Percentiles rank a stretch among this genome's conserved stretches.
Evolutionary conservation across 768 basidiomycete genomes (phyloP).

Genomic region (Suillus subaureus): DNA sequence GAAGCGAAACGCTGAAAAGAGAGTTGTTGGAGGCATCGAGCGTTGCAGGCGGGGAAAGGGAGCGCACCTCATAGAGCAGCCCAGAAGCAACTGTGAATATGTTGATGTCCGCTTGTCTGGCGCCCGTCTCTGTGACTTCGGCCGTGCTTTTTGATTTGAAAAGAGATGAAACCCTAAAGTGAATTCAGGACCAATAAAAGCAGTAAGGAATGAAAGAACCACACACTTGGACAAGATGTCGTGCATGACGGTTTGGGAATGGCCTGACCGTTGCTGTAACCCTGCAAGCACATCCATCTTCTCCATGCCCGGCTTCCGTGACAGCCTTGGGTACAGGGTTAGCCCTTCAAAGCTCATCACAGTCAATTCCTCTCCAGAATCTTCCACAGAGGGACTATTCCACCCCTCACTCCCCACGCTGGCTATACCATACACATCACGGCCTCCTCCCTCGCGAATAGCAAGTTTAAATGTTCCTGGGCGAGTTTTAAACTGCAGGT

Average conservation of each 20-base stretch:
- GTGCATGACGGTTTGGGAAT: constrained; percentile 45
- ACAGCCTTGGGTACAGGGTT: constrained; percentile 83
- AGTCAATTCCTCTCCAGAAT: constrained; percentile 73
- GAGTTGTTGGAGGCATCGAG: constrained; percentile 7
- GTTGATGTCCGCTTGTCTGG: constrained; percentile 87
- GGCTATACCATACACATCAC: constrained; percentile 78
- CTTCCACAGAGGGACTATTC: constrained; percentile 72
- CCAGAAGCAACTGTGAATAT: constrained; percentile 99
- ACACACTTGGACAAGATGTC: constrained; percentile 55
- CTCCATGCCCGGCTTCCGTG: constrained; percentile 76
- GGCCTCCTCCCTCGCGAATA: constrained; percentile 80
- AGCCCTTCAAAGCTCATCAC: constrained; percentile 90
- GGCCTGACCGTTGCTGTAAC: constrained; percentile 31
- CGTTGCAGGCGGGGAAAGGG: constrained; percentile 7
- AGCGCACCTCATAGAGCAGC: constrained; percentile 84
- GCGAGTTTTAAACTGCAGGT: constrained; percentile 91
- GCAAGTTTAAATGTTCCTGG: constrained; percentile 86
- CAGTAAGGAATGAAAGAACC: constrained; percentile 17
- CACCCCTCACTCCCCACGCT: constrained; percentile 91
- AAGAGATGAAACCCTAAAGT: constrained; percentile 46
- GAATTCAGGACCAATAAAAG: constrained; percentile 21
- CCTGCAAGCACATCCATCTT: constrained; percentile 74
- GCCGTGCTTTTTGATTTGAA: constrained; percentile 35
- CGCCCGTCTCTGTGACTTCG: constrained; percentile 26
- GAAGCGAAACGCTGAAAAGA: constrained; percentile 83